A percentile compares a stretch with the other conserved stretches of the same genome.
Evolutionary conservation across 2,329 filamentous ascomycete genomes (phyloP).

Genomic region (Diaporthe citri): DNA sequence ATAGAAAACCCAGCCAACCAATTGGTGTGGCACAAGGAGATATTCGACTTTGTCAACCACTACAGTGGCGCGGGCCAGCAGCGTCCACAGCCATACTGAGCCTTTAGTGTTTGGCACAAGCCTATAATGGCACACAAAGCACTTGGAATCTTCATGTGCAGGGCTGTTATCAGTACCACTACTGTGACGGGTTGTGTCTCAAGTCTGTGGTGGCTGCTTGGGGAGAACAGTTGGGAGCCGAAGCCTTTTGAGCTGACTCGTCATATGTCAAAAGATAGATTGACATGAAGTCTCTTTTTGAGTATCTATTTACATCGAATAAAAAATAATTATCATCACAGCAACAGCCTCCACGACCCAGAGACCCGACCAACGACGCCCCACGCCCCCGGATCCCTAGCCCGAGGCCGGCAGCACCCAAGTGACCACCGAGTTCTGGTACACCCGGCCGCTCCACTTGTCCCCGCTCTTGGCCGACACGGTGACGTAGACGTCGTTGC

Average conservation of each 20-base stretch:
- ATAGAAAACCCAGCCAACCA: conserved; percentile 91
- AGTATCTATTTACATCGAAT: conserved; percentile 2
- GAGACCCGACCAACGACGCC: not conserved
- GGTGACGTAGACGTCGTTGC: conserved; percentile 58
- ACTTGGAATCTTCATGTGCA: not conserved
- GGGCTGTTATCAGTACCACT: not conserved
- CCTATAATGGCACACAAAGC: not conserved
- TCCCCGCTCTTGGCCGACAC: conserved; percentile 50
- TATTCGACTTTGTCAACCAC: conserved; percentile 82
- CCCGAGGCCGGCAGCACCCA: conserved; percentile 52
- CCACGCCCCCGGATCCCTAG: not conserved
- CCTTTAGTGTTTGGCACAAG: too few species aligned
- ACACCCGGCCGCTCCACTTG: conserved; percentile 55
- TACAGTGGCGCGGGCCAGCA: conserved; percentile 60
- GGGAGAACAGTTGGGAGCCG: not conserved
- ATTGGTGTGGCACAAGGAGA: conserved; percentile 88
- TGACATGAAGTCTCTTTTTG: not conserved
- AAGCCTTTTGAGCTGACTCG: not conserved
- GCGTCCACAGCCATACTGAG: not conserved
- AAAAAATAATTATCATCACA: not conserved
- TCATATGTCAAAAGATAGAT: not conserved
- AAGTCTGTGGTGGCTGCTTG: not conserved
- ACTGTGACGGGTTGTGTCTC: not conserved
- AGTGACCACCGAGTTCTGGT: conserved; percentile 52
- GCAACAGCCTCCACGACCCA: not conserved